Evolutionary conservation across 2,329 filamentous ascomycete genomes (phyloP).

Genomic region (Paracoccidioides brasiliensis): DNA sequence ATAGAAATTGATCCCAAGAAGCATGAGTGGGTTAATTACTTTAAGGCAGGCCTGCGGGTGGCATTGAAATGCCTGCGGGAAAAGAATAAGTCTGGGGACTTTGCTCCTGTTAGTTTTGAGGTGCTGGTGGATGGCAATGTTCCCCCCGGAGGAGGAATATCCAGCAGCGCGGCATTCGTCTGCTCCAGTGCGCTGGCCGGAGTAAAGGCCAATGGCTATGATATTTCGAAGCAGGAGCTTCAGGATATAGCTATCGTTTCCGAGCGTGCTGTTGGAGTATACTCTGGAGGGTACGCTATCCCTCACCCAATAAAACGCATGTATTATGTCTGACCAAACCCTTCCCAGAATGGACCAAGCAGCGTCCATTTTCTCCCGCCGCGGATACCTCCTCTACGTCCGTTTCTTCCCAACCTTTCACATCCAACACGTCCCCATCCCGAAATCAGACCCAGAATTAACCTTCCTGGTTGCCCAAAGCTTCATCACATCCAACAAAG

Average conservation of each 20-base stretch:
- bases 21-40: slow-evolving; percentile 97
- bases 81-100: slow-evolving; percentile 42
- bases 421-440: slow-evolving; percentile 68
- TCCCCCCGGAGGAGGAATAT: slow-evolving; percentile 80
- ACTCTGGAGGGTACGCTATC: slow-evolving; percentile 67
- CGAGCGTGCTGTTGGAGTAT: slow-evolving; percentile 87
- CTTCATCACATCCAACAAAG: slow-evolving; percentile 88
- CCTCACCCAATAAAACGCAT: background rate
- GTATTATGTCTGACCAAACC: slow-evolving; percentile 13
- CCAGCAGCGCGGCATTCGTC: slow-evolving; percentile 86
- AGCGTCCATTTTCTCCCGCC: slow-evolving; percentile 83
- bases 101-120: slow-evolving; percentile 65
- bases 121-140: slow-evolving; percentile 85
- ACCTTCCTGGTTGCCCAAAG: slow-evolving; percentile 91
- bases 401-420: slow-evolving; percentile 70
- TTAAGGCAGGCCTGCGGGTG: slow-evolving; percentile 79
- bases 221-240: slow-evolving; percentile 80
- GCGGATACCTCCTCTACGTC: slow-evolving; percentile 77
- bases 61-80: slow-evolving; percentile 62
- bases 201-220: slow-evolving; percentile 70
- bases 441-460: slow-evolving; percentile 65
- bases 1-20: slow-evolving; percentile 73
- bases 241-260: slow-evolving; percentile 90
- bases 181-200: slow-evolving; percentile 81
- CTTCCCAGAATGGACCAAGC: slow-evolving; percentile 78